These are phyloP conservation scores for Lactuca sativa DNA, from an alignment of 129 eudicot genomes.

Conservation along the genomic window DNA sequence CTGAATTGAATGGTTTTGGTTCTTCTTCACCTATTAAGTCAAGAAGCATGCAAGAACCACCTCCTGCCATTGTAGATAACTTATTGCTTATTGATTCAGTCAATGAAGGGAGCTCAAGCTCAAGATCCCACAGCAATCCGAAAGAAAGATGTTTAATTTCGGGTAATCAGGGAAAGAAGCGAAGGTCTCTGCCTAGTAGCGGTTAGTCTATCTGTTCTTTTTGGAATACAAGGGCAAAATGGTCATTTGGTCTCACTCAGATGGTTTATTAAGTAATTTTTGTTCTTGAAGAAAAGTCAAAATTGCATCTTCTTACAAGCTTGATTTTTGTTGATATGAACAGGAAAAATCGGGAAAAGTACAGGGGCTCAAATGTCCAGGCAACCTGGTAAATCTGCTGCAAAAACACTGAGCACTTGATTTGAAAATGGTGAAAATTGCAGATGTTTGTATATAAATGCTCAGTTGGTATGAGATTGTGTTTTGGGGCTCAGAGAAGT, in stretches of 20 bases:
- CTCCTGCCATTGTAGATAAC: conserved; percentile 32
- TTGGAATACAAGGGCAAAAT: background rate
- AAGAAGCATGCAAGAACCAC: conserved; percentile 38
- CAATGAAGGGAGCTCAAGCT: conserved; percentile 34
- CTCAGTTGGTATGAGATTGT: conserved; percentile 3
- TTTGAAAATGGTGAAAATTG: conserved; percentile 10
- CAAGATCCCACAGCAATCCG: conserved; percentile 72
- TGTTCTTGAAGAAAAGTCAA: background rate
- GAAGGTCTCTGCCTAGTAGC: conserved; percentile 57
- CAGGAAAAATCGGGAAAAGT: conserved; percentile 38
- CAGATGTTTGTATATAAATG: conserved; percentile 10
- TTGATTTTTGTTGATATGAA: conserved; percentile 11
- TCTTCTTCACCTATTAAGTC: conserved; percentile 58
- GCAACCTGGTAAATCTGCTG: conserved; percentile 43
- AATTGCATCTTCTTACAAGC: conserved; percentile 15
- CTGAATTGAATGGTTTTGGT: conserved; percentile 51
- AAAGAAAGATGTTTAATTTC: conserved; percentile 50
- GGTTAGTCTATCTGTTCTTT: conserved; percentile 36
- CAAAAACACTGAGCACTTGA: conserved; percentile 28
- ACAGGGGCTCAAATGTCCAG: conserved; percentile 41
- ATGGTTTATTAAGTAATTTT: background rate
- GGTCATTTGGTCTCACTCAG: background rate
- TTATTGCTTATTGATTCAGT: conserved; percentile 34
- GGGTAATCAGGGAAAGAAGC: conserved; percentile 53
- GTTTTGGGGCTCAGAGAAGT: background rate